phyloP scores from a whole-genome alignment of 257 asterid genomes.

The Agastache rugosa region DNA sequence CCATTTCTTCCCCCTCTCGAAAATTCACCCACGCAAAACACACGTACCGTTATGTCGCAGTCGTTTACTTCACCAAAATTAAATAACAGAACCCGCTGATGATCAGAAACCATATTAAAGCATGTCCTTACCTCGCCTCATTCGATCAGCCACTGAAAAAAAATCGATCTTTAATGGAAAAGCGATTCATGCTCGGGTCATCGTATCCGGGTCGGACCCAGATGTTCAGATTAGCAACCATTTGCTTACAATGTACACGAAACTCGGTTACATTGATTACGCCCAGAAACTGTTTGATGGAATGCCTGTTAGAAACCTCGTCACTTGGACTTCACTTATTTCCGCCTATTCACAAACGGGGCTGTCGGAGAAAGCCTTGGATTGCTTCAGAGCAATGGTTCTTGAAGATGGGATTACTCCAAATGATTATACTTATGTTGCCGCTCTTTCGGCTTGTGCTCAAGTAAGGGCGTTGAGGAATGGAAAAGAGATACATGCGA shows the following conservation, averaged over 20 bases:
- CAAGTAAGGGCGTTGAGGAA: conserved; percentile 44
- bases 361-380: conserved; percentile 51
- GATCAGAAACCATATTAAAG: neutral
- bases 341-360: conserved; percentile 65
- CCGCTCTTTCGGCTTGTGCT: conserved; percentile 69
- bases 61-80: neutral
- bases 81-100: neutral
- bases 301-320: conserved; percentile 62
- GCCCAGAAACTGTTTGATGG: conserved; percentile 64
- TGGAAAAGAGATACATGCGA: conserved; percentile 81
- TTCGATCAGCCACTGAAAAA: conserved; percentile 55
- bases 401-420: conserved; percentile 58
- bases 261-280: conserved; percentile 38
- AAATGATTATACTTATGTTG: conserved; percentile 67
- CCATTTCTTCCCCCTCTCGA: too few relatives aligned
- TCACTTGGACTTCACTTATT: conserved; percentile 73
- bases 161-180: conserved; percentile 56
- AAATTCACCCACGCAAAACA: too few relatives aligned
- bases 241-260: conserved; percentile 57
- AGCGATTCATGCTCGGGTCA: conserved; percentile 63
- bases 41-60: neutral
- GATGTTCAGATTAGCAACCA: conserved; percentile 64
- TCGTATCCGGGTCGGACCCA: conserved; percentile 46
- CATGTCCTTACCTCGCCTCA: conserved; percentile 56
- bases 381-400: conserved; percentile 58